A percentile compares a stretch with the other conserved stretches of the same genome.
Conservation (phyloP, 139 green algal species). For the Volvox reticuliferus region DNA sequence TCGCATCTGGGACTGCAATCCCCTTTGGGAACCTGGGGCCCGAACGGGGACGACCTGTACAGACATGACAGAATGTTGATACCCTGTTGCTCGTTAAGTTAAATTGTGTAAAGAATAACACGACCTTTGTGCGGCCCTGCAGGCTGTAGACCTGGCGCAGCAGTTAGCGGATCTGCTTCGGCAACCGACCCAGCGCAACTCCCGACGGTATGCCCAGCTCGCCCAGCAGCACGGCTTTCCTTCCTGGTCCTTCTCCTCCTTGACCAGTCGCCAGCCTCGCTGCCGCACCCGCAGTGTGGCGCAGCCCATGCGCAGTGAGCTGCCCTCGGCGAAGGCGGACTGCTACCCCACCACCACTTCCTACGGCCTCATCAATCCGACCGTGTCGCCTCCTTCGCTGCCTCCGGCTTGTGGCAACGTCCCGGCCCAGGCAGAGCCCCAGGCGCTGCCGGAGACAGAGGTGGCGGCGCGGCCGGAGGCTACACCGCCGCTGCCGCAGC, state of each 20-base stretch:
- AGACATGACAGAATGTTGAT: no score
- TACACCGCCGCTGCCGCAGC: no score
- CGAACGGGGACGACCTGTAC: no score
- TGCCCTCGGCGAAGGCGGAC: no score
- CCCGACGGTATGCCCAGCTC: not conserved
- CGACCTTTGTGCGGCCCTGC: no score
- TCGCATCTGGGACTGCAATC: no score
- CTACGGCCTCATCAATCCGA: not conserved
- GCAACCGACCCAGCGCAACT: not conserved
- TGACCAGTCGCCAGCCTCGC: not conserved
- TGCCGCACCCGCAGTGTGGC: not conserved
- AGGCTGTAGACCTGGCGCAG: not conserved
- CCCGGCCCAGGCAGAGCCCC: not conserved
- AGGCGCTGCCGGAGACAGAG: not conserved
- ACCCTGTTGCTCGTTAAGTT: no score
- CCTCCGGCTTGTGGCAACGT: not conserved
- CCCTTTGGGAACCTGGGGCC: no score
- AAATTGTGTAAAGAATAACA: no score
- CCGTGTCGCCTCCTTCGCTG: not conserved
- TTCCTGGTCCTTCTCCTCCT: not conserved
- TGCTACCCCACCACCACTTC: not conserved
- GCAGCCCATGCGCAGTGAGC: no score
- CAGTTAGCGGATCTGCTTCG: not conserved
- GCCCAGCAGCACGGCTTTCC: not conserved
- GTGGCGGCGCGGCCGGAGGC: not conserved